Evolutionary conservation across 768 basidiomycete genomes (phyloP).

Genomic region (Lentinula detonsa): DNA sequence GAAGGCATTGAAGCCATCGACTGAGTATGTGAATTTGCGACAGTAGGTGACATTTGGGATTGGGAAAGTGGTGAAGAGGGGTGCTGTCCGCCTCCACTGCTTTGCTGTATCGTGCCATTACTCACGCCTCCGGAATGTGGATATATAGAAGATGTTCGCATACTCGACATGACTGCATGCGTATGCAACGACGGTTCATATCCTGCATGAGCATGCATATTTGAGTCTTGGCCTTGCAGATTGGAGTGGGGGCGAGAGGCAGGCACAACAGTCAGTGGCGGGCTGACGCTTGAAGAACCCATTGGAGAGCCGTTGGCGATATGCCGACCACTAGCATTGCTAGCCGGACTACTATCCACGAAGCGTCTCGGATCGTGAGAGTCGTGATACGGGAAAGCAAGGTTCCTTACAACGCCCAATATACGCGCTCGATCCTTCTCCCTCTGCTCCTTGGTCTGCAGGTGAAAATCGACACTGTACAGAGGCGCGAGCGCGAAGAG

Average conservation of each 20-base stretch:
- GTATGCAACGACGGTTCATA: slow-evolving; percentile 3
- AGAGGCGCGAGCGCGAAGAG: slow-evolving; percentile 66
- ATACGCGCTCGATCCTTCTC: slow-evolving; percentile 59
- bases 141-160: slow-evolving; percentile 18
- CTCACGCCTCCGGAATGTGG: slow-evolving; percentile 12
- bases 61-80: slow-evolving; percentile 16
- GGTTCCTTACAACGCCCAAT: slow-evolving; percentile 61
- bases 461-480: slow-evolving; percentile 60
- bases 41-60: slow-evolving; percentile 19
- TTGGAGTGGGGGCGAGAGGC: slow-evolving; percentile 33
- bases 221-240: neutral
- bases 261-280: slow-evolving; percentile 34
- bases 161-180: slow-evolving; percentile 18
- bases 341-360: slow-evolving; percentile 41
- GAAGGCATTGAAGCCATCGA: slow-evolving; percentile 15
- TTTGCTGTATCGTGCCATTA: slow-evolving; percentile 11
- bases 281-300: slow-evolving; percentile 54
- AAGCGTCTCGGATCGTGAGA: slow-evolving; percentile 48
- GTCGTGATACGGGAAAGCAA: slow-evolving; percentile 80
- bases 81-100: slow-evolving; percentile 10
- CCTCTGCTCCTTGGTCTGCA: slow-evolving; percentile 39
- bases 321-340: slow-evolving; percentile 35
- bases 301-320: slow-evolving; percentile 47
- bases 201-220: neutral
- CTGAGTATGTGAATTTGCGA: slow-evolving; percentile 12